These are phyloP conservation scores for Spinacia oleracea DNA, from an alignment of 179 eudicot species.

Conservation along the genomic window DNA sequence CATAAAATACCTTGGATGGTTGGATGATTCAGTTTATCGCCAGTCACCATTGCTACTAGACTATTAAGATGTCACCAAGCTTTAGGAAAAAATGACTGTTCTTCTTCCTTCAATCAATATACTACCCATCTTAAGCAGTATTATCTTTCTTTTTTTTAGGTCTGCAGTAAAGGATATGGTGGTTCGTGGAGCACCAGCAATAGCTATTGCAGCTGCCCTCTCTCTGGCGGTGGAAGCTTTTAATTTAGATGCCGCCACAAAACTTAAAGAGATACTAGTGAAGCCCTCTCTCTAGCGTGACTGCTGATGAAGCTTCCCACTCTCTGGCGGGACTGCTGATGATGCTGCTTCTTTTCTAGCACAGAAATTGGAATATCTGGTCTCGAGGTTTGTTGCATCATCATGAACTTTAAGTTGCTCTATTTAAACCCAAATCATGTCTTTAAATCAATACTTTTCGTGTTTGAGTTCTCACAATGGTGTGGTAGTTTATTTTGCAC, in stretches of 20 bases:
- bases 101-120: too few relatives aligned
- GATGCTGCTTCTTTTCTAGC: conserved; percentile 39
- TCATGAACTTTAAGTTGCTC: too few relatives aligned
- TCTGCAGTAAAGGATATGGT: too few relatives aligned
- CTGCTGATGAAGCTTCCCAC: conserved; percentile 59
- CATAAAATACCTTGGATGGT: too few relatives aligned
- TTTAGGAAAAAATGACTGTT: not conserved
- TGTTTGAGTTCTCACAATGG: not conserved
- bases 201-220: conserved; percentile 95
- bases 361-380: too few relatives aligned
- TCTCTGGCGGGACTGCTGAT: too few relatives aligned
- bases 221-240: conserved; percentile 81
- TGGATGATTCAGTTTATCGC: not conserved
- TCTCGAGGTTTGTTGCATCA: too few relatives aligned
- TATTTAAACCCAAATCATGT: too few relatives aligned
- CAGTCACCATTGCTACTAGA: not conserved
- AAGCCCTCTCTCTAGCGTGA: conserved; percentile 67
- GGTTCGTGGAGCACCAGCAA: conserved; percentile 99
- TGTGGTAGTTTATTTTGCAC: not conserved
- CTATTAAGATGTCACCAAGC: not conserved
- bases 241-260: conserved; percentile 42
- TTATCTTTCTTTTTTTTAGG: too few relatives aligned
- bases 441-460: not conserved
- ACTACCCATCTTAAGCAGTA: too few relatives aligned
- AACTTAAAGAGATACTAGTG: too few relatives aligned